Percentiles rank a stretch among this genome's conserved stretches.
Evolutionary conservation across 305 asterid genomes (phyloP).

Genomic region (Fraxinus angustifolia): DNA sequence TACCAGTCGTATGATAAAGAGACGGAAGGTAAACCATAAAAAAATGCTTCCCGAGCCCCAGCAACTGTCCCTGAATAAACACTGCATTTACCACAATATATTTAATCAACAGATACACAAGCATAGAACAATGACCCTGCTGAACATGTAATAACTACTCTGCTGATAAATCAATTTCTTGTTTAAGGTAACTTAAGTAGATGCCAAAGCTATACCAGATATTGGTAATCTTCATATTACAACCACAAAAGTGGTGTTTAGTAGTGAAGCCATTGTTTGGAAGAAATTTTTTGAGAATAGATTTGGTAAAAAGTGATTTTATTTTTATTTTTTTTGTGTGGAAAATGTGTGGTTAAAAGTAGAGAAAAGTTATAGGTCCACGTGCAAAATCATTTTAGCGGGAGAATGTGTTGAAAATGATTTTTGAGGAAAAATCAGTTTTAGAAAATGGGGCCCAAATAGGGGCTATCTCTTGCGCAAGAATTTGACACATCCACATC

Average conservation of each 20-base stretch:
- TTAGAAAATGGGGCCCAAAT: neutral
- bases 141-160: neutral
- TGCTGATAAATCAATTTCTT: neutral
- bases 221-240: neutral
- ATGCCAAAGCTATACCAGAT: slow-evolving; percentile 6
- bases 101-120: slow-evolving; percentile 18
- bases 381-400: neutral
- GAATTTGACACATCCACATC: neutral
- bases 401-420: neutral
- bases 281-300: neutral
- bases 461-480: neutral
- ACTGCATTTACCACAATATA: slow-evolving; percentile 42
- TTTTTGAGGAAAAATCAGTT: neutral
- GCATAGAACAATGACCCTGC: neutral
- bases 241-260: neutral
- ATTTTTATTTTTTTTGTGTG: neutral
- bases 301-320: neutral
- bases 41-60: slow-evolving; percentile 91
- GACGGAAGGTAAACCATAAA: slow-evolving; percentile 62
- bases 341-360: neutral
- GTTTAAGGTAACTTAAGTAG: neutral
- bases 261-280: neutral
- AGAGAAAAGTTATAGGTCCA: neutral
- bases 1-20: slow-evolving; percentile 88
- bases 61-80: slow-evolving; percentile 89